Evolutionary conservation across 129 eudicot genomes (phyloP), one percentile per base, ranked within the genome.

Genomic region (Lactuca sativa): DNA sequence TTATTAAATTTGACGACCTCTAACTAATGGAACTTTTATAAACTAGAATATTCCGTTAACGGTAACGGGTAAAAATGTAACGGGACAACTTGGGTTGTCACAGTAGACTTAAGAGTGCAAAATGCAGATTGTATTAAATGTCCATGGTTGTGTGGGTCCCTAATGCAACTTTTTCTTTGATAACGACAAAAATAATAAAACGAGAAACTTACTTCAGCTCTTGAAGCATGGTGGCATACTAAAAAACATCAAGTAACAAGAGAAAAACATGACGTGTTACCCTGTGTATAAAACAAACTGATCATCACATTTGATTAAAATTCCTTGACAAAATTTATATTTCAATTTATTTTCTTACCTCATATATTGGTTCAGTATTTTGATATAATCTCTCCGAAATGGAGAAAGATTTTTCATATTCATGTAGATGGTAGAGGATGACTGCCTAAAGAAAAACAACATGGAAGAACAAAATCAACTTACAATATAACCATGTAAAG

Each of bases 321-420:
- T 48, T 43, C 13, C 6, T 9, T 6, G 30, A 38, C 0, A 59
- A 37, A 41, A 70, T 4, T 32, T 9, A 17, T 51, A 58, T 41
- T 0, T 18, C n/a, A 21, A 58, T 41, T 21, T 66, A 9, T 15
- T 18, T 16, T 11, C 14, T 68, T 73, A 92, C 98, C 92, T 92
- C 98, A 33, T 85, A 87, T 78, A 92, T 77, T 16, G 98, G 98
- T 79, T 82, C 91, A 70, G 89, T 86, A 64, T 89, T 92, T 78
- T 84, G 96, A 81, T 80, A 89, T 70, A 92, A 68, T 33, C 80
- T 67, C 53, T 92, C 95, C 83, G 89, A 75, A 67, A 82, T 77
- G 44, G 90, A 81, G 73, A 82, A 88, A 56, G 90, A 85, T 64
- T 82, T 92, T 38, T 85, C 81, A 71, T 92, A 85, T 18, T 89